Base-by-base conservation (phyloP, 768 basidiomycete genomes). In the Hygrocybe coccinea region DNA sequence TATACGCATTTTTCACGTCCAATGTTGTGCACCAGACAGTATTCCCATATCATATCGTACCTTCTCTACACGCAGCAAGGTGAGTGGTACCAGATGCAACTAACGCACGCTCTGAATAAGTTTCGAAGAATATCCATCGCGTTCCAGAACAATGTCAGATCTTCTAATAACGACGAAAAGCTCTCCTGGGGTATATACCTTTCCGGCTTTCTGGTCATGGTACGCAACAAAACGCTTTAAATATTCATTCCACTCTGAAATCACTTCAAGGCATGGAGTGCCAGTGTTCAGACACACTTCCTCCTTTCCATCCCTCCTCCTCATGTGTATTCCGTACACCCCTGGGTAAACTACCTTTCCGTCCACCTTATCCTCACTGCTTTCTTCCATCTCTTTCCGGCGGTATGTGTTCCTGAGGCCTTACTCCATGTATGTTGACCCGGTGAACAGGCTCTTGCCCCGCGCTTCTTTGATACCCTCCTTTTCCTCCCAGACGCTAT, bases 401-500 rank as follows among this genome's bases (percentile, higher is more conserved):
- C 64, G 35, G 75, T 76, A 65, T 33, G 73, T 70, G 2, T 35
- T 51, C 14, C 37, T 45, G 29, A 3, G 35, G 2, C 7, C 12
- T 8, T 35, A 24, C 56, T 51, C 38, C 19, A 48, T 54, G 29
- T 19, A 29, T 22, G 56, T 36, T 22, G 7, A 58, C 43, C n/a
- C 45, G 47, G 39, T 21, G 22, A 38, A 29, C 52, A 73, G 68
- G 61, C 72, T 15, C 64, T 74, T 19, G 55, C 71, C 38, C 63
- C 71, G 11, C 67, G 67, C 3, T 38, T 73, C 41, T 57, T 77
- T 46, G 78, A 80, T 57, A 74, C 76, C 22, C 35, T 72, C 14
- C 64, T 81, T n/a, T 78, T 78, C 64, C 79, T 79, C 1, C 56
- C 81, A 29, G 81, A 82, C 58, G 78, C 76, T 15, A 62, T 80